Evolutionary conservation across 2,329 filamentous ascomycete species (phyloP).

Genomic region (Aspergillus sp.): DNA sequence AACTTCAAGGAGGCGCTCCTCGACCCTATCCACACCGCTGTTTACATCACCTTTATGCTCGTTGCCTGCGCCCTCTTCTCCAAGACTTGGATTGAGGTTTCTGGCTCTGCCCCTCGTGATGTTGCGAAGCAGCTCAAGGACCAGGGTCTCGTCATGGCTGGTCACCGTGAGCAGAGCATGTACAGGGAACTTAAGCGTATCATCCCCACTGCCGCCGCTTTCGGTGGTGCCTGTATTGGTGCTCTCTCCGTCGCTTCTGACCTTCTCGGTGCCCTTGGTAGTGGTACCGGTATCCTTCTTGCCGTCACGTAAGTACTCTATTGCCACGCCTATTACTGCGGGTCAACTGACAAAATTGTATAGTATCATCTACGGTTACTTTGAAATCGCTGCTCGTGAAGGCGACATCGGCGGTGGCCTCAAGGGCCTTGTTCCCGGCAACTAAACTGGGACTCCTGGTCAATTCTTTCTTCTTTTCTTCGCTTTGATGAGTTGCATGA

Average conservation of each 20-base stretch:
- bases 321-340: neutral
- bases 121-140: constrained; percentile 99
- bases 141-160: constrained; percentile 98
- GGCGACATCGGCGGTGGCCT: constrained; percentile 80
- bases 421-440: constrained; percentile 62
- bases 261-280: constrained; percentile 91
- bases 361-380: constrained; percentile 99
- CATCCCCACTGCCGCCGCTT: constrained; percentile 95
- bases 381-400: constrained; percentile 98
- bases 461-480: constrained; percentile 3
- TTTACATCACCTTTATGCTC: constrained; percentile 98
- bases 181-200: constrained; percentile 99
- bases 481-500: constrained; percentile 36
- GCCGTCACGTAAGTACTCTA: constrained; percentile 83
- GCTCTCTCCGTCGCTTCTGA: constrained; percentile 94
- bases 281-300: constrained; percentile 94
- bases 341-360: constrained; percentile 28
- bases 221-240: constrained; percentile 98
- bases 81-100: constrained; percentile 99
- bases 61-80: constrained; percentile 97
- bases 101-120: constrained; percentile 93
- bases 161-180: constrained; percentile 99
- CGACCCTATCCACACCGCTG: constrained; percentile 92
- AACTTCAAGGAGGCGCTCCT: constrained; percentile 97
- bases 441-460: constrained; percentile 30